Percentiles rank a stretch among this genome's conserved stretches.
phyloP scores from a whole-genome alignment of 352 stramenopile genomes.

The Phytopythium ostracodes region DNA sequence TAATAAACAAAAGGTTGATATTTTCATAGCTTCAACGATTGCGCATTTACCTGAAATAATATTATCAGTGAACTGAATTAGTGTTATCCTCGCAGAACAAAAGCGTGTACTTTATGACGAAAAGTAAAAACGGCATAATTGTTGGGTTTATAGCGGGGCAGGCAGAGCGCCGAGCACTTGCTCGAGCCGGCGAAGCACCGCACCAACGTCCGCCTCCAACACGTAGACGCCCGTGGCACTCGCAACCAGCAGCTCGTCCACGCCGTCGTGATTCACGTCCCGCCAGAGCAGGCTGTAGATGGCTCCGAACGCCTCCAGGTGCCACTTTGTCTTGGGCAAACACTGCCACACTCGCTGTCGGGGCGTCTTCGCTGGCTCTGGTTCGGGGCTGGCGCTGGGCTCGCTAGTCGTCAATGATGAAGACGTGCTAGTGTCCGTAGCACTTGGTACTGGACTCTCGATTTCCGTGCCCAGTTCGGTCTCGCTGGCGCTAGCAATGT shows the following conservation, averaged over 20 bases:
- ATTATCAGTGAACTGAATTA: not conserved
- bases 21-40: too few relatives aligned
- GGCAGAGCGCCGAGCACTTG: slow-evolving; percentile 11
- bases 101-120: not conserved
- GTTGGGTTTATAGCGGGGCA: not conserved
- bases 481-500: not conserved
- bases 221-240: slow-evolving; percentile 71
- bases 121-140: not conserved
- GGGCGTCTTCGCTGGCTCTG: too few relatives aligned
- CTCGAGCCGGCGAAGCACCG: slow-evolving; percentile 32
- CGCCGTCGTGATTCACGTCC: slow-evolving; percentile 64
- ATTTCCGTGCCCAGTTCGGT: too few relatives aligned
- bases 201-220: slow-evolving; percentile 42
- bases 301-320: slow-evolving; percentile 52
- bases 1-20: too few relatives aligned
- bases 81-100: not conserved
- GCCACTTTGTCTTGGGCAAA: slow-evolving; percentile 25
- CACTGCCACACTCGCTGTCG: slow-evolving; percentile 29
- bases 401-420: not conserved
- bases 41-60: too few relatives aligned
- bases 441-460: not conserved
- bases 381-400: not conserved
- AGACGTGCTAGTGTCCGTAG: not conserved
- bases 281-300: slow-evolving; percentile 72
- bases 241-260: slow-evolving; percentile 55